phyloP scores from a whole-genome alignment of 169 alveolate species.

The Babesia microti region DNA sequence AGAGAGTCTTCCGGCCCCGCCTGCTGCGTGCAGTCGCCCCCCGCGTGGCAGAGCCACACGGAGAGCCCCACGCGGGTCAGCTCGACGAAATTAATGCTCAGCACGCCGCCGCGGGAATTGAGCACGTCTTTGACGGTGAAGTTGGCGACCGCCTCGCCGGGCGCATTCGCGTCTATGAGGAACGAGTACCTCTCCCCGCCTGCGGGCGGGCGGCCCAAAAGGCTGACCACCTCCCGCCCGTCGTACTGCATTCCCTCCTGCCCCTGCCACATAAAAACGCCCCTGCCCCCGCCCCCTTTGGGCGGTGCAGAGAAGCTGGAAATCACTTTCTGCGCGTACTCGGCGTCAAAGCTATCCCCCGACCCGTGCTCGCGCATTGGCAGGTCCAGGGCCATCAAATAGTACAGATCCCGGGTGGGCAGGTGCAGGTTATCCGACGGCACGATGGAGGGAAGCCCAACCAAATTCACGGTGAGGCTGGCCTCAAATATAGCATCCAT shows the following conservation, averaged over 20 bases:
- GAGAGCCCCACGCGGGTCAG: background rate
- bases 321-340: no score
- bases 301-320: no score
- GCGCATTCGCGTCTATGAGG: background rate
- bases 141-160: background rate
- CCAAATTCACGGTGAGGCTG: no score
- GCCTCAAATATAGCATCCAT: no score
- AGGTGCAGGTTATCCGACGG: no score
- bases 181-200: background rate
- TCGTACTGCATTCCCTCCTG: background rate
- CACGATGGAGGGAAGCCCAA: no score
- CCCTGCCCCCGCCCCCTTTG: no score
- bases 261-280: no score
- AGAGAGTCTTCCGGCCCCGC: background rate
- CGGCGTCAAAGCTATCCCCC: no score
- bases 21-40: constrained; percentile 3
- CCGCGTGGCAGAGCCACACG: background rate
- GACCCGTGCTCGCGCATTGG: no score
- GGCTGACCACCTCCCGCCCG: background rate
- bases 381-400: no score
- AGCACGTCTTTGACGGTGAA: constrained; percentile 3
- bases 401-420: no score
- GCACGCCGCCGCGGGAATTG: constrained; percentile 1
- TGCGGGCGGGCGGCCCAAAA: background rate
- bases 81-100: background rate